Base-by-base conservation (phyloP, 305 asterid genomes). In the Coffea humblotiana region DNA sequence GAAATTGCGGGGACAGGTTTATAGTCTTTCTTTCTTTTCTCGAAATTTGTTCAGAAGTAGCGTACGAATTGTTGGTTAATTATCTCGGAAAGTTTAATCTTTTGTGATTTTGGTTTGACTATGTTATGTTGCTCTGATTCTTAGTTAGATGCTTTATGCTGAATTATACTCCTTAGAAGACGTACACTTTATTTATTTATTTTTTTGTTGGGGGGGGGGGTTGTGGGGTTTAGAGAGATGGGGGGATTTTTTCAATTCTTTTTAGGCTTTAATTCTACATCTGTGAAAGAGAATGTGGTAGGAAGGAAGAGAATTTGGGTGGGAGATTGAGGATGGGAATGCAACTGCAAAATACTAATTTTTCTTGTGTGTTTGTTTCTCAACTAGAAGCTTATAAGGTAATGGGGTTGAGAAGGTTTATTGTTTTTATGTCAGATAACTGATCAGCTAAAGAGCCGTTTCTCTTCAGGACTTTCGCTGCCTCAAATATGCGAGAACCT, bases 401-500 rank as follows among this genome's bases (percentile, higher is more conserved):
- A 71, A 63, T 66, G 74, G 40, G 77, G 69, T 84, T 88, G 71
- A 84, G 81, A 78, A 32, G 51, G n/a, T 61, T 82, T 73, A 47
- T 51, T 56, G 54, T 75, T 77, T 75, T 71, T 77, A 32, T 85
- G 75, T 80, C 97, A 95, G 99, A 89, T 95, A 89, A 89, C 98
- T 81, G 99, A 95, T 89, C 99, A 95, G 89, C 83, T 93, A 88
- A 92, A 91, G 93, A 88, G 97, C 89, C 96, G 97, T 84, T 95
- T 95, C 88, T 91, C 97, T 81, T 90, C 98, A 75, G 97, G 92
- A 82, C 84, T 93, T 82, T 92, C 97, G 69, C 89, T 95, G 83
- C 99, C 99, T 85, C 97, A 95, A 83, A 86, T 95, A 79, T 93
- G 98, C 82, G 97, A 95, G 87, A 95, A 95, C 86, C 89, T 95